Conservation (phyloP, 1,284 basidiomycete species). For the Sporisorium iseilematis-ciliati region DNA sequence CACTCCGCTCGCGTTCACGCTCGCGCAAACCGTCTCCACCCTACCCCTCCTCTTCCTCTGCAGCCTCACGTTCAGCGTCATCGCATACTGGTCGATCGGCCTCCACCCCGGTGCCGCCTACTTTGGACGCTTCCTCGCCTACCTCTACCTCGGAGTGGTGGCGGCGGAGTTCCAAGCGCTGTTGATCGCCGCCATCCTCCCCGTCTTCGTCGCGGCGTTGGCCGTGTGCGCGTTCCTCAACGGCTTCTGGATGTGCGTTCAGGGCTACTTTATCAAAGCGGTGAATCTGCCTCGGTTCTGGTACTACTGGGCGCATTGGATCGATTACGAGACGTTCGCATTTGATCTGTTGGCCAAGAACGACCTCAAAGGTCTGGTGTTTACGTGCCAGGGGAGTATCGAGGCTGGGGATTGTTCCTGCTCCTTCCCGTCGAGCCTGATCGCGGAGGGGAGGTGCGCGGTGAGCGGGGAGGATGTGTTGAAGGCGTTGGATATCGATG, state of each 20-base stretch:
- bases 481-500: slow-evolving; percentile 57
- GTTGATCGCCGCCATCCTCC: slow-evolving; percentile 74
- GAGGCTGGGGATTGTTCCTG: slow-evolving; percentile 50
- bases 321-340: slow-evolving; percentile 72
- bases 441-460: slow-evolving; percentile 27
- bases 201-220: slow-evolving; percentile 77
- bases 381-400: slow-evolving; percentile 71
- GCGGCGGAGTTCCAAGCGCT: slow-evolving; percentile 75
- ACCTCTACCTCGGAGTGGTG: slow-evolving; percentile 75
- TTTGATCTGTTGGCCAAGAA: slow-evolving; percentile 72
- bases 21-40: slow-evolving; percentile 68
- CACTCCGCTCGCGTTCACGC: slow-evolving; percentile 50
- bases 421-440: slow-evolving; percentile 25
- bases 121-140: slow-evolving; percentile 75
- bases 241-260: slow-evolving; percentile 76
- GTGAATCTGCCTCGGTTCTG: slow-evolving; percentile 75
- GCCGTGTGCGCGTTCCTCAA: slow-evolving; percentile 76
- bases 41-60: slow-evolving; percentile 70
- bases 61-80: slow-evolving; percentile 58
- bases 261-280: slow-evolving; percentile 70
- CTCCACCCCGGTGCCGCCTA: slow-evolving; percentile 73
- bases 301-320: slow-evolving; percentile 75
- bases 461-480: slow-evolving; percentile 39
- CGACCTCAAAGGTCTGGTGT: slow-evolving; percentile 74
- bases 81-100: slow-evolving; percentile 71